Conservation (phyloP, 2,329 filamentous ascomycete genomes). For the Cytospora chrysosperma region DNA sequence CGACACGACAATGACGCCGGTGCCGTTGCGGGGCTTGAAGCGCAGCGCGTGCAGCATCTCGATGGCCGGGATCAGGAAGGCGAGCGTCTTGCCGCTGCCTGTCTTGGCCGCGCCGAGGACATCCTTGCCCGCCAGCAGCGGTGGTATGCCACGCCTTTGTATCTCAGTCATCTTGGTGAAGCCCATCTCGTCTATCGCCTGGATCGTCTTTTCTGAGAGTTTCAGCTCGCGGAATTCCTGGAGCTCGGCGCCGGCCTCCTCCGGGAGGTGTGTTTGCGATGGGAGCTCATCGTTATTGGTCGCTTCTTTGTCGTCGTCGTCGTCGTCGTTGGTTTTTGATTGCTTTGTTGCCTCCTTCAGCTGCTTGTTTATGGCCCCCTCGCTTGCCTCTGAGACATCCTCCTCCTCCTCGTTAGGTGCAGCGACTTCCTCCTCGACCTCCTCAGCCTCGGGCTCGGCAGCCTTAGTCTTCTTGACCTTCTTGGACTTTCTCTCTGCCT, state of each 20-base stretch:
- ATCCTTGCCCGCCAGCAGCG: conserved; percentile 83
- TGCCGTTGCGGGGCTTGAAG: conserved; percentile 94
- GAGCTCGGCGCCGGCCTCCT: conserved; percentile 59
- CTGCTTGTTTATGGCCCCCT: conserved; percentile 18
- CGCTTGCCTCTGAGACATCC: conserved; percentile 19
- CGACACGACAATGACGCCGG: conserved; percentile 87
- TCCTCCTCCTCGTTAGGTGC: conserved; percentile 23
- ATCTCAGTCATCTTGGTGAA: conserved; percentile 97
- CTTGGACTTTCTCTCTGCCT: conserved; percentile 23
- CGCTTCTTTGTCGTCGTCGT: conserved; percentile 32
- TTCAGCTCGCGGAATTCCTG: conserved; percentile 78
- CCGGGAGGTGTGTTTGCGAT: conserved; percentile 47
- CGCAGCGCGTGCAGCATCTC: conserved; percentile 88
- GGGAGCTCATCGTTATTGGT: conserved; percentile 33
- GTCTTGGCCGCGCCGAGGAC: conserved; percentile 95
- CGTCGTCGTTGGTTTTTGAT: conserved; percentile 28
- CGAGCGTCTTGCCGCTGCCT: conserved; percentile 90
- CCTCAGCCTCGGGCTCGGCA: conserved; percentile 19
- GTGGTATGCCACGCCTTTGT: conserved; percentile 82
- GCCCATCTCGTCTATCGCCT: conserved; percentile 86
- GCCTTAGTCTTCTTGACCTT: conserved; percentile 24
- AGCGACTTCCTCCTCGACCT: conserved; percentile 24
- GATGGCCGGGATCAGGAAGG: conserved; percentile 90
- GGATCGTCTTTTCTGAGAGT: conserved; percentile 83
- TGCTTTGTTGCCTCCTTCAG: conserved; percentile 19